A percentile compares a stretch with the other conserved stretches of the same genome.
Conservation (phyloP, 345 rosid species). For the Salix exigua region DNA sequence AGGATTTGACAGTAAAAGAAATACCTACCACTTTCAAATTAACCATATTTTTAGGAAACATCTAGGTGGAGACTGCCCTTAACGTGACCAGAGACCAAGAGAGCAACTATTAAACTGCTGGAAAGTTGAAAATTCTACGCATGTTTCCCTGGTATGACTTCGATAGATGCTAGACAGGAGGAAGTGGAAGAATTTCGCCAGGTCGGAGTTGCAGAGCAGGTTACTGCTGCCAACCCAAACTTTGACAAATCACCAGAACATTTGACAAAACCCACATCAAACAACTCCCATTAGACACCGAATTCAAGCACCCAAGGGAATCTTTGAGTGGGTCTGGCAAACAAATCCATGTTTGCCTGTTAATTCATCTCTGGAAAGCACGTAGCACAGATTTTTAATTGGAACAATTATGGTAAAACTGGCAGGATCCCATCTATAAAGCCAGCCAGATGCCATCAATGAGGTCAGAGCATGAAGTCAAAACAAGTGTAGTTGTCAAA, state of each 20-base stretch:
- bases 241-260: neutral
- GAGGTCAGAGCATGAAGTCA: neutral
- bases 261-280: neutral
- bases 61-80: neutral
- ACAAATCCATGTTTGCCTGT: neutral
- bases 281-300: neutral
- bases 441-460: slow-evolving; percentile 1
- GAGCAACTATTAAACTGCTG: neutral
- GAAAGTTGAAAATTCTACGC: neutral
- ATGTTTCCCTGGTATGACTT: neutral
- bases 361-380: neutral
- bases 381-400: neutral
- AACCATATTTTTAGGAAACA: neutral
- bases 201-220: neutral
- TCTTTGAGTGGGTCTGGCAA: neutral
- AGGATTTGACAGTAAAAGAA: neutral
- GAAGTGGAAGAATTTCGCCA: neutral
- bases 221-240: slow-evolving; percentile 5
- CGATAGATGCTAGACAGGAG: neutral
- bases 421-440: slow-evolving; percentile 2
- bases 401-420: neutral
- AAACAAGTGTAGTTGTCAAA: neutral
- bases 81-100: neutral
- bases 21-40: neutral
- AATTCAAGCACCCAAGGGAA: neutral